phyloP scores from a whole-genome alignment of 768 basidiomycete genomes.

The Exsudoporus frostii region DNA sequence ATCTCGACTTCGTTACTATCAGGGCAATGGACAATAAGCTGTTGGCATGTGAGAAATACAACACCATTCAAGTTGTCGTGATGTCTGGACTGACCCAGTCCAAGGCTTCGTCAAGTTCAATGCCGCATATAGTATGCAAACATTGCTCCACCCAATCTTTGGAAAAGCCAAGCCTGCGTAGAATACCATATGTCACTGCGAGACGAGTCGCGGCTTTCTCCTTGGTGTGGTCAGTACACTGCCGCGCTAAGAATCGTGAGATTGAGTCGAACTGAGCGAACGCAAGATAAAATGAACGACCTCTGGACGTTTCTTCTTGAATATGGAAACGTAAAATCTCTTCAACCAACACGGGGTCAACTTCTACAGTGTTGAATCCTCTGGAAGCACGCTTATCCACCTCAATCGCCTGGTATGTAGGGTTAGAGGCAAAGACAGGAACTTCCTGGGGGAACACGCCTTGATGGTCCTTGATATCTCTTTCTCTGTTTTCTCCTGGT shows the following conservation, averaged over 20 bases:
- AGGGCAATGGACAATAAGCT: constrained; percentile 67
- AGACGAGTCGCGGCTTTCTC: constrained; percentile 72
- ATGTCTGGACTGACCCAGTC: constrained; percentile 69
- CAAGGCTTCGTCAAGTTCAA: constrained; percentile 84
- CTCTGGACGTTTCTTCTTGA: constrained; percentile 36
- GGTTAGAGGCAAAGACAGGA: background rate
- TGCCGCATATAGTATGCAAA: constrained; percentile 55
- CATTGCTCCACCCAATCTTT: constrained; percentile 71
- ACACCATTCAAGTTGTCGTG: background rate
- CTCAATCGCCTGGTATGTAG: constrained; percentile 55
- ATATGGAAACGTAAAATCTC: constrained; percentile 54
- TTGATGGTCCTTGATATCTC: constrained; percentile 72
- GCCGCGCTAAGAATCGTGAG: constrained; percentile 3
- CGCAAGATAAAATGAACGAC: background rate
- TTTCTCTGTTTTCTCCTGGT: constrained; percentile 86
- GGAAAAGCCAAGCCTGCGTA: constrained; percentile 74
- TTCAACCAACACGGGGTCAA: constrained; percentile 57
- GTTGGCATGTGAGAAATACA: constrained; percentile 4
- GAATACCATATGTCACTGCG: constrained; percentile 76
- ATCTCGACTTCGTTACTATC: constrained; percentile 56
- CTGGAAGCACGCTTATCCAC: constrained; percentile 74
- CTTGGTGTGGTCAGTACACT: constrained; percentile 48
- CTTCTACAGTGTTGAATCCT: constrained; percentile 55
- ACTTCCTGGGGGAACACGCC: constrained; percentile 38
- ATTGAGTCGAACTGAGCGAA: constrained; percentile 1